These are phyloP conservation scores for Lyophyllum shimeji DNA, from an alignment of 768 basidiomycete species.

Conservation along the genomic window DNA sequence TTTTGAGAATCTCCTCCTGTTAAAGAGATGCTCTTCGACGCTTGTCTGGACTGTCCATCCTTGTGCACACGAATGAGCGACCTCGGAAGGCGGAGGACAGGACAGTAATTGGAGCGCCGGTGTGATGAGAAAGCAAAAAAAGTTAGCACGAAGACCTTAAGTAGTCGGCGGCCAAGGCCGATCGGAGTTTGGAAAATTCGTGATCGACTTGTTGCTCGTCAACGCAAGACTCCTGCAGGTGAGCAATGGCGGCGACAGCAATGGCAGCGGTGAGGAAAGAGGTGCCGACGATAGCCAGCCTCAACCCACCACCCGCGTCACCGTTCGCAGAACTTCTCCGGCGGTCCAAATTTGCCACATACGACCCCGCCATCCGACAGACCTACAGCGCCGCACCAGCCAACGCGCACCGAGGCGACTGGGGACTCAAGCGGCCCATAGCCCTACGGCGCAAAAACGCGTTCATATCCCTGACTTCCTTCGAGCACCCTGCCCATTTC, in stretches of 20 bases:
- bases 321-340: slow-evolving; percentile 77
- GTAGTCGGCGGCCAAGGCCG: slow-evolving; percentile 27
- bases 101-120: slow-evolving; percentile 85
- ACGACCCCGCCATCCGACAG: slow-evolving; percentile 74
- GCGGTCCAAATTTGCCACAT: slow-evolving; percentile 80
- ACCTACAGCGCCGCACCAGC: slow-evolving; percentile 73
- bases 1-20: slow-evolving; percentile 64
- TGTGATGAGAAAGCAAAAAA: slow-evolving; percentile 22
- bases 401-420: slow-evolving; percentile 75
- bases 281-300: slow-evolving; percentile 5
- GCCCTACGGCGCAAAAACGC: slow-evolving; percentile 62
- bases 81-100: slow-evolving; percentile 48
- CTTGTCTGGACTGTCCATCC: slow-evolving; percentile 88
- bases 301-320: slow-evolving; percentile 45
- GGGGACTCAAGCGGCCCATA: slow-evolving; percentile 84
- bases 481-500: slow-evolving; percentile 74
- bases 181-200: slow-evolving; percentile 21
- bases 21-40: slow-evolving; percentile 63
- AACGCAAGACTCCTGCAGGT: slow-evolving; percentile 8
- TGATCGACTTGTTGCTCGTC: neutral
- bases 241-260: slow-evolving; percentile 28
- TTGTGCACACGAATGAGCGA: slow-evolving; percentile 33
- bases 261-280: slow-evolving; percentile 3
- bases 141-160: slow-evolving; percentile 19
- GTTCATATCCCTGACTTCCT: slow-evolving; percentile 62